Percentiles rank a stretch among this genome's conserved stretches.
phyloP scores from a whole-genome alignment of 179 eudicot genomes.

The Carnegiea gigantea region DNA sequence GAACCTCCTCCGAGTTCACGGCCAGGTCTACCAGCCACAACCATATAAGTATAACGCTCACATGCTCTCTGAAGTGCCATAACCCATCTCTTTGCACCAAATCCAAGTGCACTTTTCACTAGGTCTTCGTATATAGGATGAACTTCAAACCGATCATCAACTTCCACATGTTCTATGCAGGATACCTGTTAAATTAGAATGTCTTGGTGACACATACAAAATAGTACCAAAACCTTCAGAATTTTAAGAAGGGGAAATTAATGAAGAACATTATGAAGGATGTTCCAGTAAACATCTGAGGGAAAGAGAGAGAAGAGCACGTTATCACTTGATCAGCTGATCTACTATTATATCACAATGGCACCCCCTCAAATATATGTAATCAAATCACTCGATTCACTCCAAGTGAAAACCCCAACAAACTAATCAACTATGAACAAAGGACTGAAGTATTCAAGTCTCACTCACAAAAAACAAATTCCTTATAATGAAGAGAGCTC shows the following conservation, averaged over 20 bases:
- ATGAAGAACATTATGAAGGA: background rate
- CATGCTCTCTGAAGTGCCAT: conserved; percentile 55
- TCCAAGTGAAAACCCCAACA: background rate
- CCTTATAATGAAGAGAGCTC: background rate
- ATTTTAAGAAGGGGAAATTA: background rate
- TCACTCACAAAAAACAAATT: background rate
- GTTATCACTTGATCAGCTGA: background rate
- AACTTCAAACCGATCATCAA: conserved; percentile 39
- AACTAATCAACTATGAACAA: background rate
- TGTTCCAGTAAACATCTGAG: background rate
- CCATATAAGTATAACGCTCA: conserved; percentile 44
- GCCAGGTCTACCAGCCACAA: conserved; percentile 26
- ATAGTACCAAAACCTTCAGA: conserved; percentile 6
- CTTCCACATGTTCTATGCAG: conserved; percentile 72
- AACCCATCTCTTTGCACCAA: conserved; percentile 75
- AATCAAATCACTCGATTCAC: background rate
- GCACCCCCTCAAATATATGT: background rate
- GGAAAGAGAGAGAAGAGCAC: background rate
- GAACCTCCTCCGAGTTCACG: conserved; percentile 52
- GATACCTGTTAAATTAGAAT: conserved; percentile 33
- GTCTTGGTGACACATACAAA: conserved; percentile 1
- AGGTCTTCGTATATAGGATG: conserved; percentile 48
- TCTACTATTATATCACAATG: background rate
- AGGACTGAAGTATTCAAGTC: background rate
- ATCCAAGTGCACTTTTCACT: conserved; percentile 41